These are phyloP conservation scores for Rhododendron ovatum DNA, from an alignment of 148 eudicot genomes.

Conservation along the genomic window DNA sequence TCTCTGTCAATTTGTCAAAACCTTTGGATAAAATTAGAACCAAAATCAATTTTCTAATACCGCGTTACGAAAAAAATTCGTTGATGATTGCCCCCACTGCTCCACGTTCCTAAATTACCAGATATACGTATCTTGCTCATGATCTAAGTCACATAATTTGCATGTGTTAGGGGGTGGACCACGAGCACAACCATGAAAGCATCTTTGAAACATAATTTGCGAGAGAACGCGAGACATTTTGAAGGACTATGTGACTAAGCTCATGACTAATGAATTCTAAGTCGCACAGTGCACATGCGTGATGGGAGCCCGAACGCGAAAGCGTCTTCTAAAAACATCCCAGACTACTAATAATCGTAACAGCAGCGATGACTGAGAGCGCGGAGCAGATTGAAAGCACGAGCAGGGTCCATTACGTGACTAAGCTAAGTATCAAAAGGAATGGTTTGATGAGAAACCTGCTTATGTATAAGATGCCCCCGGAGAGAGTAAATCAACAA, in stretches of 20 bases:
- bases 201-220: too few species aligned
- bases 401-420: too few species aligned
- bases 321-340: neutral
- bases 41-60: neutral
- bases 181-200: too few species aligned
- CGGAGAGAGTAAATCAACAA: conserved; percentile 63
- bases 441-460: conserved; percentile 32
- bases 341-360: neutral
- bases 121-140: neutral
- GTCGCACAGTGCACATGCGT: neutral
- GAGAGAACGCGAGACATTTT: too few species aligned
- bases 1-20: neutral
- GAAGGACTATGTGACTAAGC: too few species aligned
- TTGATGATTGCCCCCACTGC: neutral
- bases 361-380: neutral
- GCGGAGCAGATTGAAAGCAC: too few species aligned
- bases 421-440: neutral
- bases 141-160: neutral
- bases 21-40: neutral
- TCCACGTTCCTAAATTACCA: neutral
- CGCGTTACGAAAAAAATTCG: neutral
- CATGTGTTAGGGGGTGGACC: too few species aligned
- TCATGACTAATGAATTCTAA: too few species aligned
- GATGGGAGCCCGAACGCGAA: neutral
- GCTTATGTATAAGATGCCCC: conserved; percentile 77